Evolutionary conservation across 1,284 basidiomycete species (phyloP), one percentile per base, ranked within the genome.

Genomic region (Somion occarium): DNA sequence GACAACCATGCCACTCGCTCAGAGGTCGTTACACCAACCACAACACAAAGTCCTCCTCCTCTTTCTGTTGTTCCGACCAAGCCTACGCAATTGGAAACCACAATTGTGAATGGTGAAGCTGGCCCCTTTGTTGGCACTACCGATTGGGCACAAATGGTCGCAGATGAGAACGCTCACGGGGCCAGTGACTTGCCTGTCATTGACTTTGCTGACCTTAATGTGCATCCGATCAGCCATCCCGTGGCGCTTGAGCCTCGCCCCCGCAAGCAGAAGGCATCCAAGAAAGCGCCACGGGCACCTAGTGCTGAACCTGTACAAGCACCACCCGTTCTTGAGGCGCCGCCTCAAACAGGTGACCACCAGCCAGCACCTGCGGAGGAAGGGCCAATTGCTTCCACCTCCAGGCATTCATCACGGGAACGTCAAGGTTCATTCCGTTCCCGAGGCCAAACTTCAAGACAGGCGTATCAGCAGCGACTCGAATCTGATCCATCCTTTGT

Each of bases 401-500:
- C 64, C 7, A 52, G 46, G 26, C 38, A 44, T 23, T 20, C 49
- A 15, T 42, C 54, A 13, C 30, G 44, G 23, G 60, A 64, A 53
- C 30, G 42, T 55, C 49, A 20, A 38, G 43, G 48, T 53, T 53
- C 41, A 41, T 54, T 53, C 55, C 78, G 76, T 13, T 66, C 71
- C 38, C 61, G 70, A 13, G 80, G 78, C 24, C 82, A 83, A 54
- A 76, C 78, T 22, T 85, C 81, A 38, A 83, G 85, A 41, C 85
- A 90, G 61, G 84, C 81, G 22, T 91, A 91, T 65, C 84, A 88
- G 59, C 78, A 88, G 53, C 80, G 84, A 27, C 72, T 92, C 22
- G 85, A 88, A 57, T 76, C 72, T 19, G 92, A 95, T 65, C 91
- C 92, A 1, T 88, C 90, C 1, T 91, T 85, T 62, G 86, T 91